Percentiles rank a stretch among this genome's conserved stretches.
Evolutionary conservation across 2,329 filamentous ascomycete species (phyloP).

Genomic region (Akanthomyces lecanii): DNA sequence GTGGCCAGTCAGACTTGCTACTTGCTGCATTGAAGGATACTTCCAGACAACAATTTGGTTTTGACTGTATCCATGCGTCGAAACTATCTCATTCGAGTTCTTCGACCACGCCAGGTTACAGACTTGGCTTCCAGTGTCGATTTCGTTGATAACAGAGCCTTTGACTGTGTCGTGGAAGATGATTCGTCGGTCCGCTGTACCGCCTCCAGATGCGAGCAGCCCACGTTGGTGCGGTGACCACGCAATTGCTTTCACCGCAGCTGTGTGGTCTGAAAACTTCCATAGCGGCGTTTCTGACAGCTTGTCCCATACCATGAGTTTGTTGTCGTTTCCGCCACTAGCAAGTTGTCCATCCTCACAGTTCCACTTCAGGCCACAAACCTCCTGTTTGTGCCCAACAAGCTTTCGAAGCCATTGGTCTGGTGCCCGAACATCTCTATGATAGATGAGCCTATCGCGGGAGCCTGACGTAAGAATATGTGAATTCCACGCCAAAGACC

Average conservation of each 20-base stretch:
- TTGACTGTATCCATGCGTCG: conserved; percentile 94
- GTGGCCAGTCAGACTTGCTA: conserved; percentile 90
- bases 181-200: conserved; percentile 91
- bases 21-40: conserved; percentile 96
- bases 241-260: conserved; percentile 94
- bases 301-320: conserved; percentile 98
- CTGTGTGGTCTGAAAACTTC: conserved; percentile 92
- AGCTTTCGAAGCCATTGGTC: conserved; percentile 86
- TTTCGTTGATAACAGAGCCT: conserved; percentile 75
- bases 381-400: conserved; percentile 94
- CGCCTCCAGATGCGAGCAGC: conserved; percentile 89
- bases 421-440: conserved; percentile 88
- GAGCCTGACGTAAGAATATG: conserved; percentile 96
- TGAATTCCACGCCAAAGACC: conserved; percentile 94
- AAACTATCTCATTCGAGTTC: conserved; percentile 96
- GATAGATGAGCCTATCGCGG: conserved; percentile 87
- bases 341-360: conserved; percentile 92
- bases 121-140: conserved; percentile 97
- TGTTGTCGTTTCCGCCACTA: conserved; percentile 97
- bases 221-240: conserved; percentile 97
- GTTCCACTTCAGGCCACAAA: conserved; percentile 96
- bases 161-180: conserved; percentile 96
- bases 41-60: conserved; percentile 99
- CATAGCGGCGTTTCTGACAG: conserved; percentile 86
- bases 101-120: conserved; percentile 97